Evolutionary conservation across 83 land plant genomes (phyloP).

Genomic region (Thuja plicata): DNA sequence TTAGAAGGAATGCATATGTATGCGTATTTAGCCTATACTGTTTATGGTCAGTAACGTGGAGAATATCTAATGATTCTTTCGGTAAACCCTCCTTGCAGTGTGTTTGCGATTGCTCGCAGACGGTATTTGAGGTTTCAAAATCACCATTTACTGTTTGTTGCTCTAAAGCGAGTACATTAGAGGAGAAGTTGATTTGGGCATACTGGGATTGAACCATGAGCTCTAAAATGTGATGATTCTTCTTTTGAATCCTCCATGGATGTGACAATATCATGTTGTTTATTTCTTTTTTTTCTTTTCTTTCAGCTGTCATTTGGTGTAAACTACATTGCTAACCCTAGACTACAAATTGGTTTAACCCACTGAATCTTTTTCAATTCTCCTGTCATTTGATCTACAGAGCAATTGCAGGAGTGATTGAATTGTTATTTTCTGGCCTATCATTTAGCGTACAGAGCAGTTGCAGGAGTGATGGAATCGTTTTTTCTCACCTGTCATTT

Average conservation of each 20-base stretch:
- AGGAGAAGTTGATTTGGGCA: background rate
- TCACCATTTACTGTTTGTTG: background rate
- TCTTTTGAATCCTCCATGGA: background rate
- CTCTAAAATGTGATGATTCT: background rate
- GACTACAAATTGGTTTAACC: too few relatives aligned
- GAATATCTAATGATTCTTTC: background rate
- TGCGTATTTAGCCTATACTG: background rate
- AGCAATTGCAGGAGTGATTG: too few relatives aligned
- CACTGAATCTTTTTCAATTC: too few relatives aligned
- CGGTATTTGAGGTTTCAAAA: too few relatives aligned
- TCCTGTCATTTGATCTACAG: too few relatives aligned
- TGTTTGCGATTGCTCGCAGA: background rate
- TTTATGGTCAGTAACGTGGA: background rate
- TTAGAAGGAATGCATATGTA: background rate
- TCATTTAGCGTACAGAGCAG: too few relatives aligned
- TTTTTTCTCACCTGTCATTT: too few relatives aligned
- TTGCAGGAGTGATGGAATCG: too few relatives aligned
- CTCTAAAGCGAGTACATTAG: background rate
- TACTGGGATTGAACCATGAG: background rate
- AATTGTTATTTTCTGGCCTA: too few relatives aligned
- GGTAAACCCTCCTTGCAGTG: background rate
- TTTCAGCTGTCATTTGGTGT: too few relatives aligned
- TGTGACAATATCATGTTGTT: background rate
- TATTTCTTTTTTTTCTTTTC: too few relatives aligned
- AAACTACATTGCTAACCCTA: too few relatives aligned